Percentiles rank a stretch among this genome's conserved stretches.
Evolutionary conservation across 352 stramenopile genomes (phyloP).

Genomic region (Phytophthora pistaciae): DNA sequence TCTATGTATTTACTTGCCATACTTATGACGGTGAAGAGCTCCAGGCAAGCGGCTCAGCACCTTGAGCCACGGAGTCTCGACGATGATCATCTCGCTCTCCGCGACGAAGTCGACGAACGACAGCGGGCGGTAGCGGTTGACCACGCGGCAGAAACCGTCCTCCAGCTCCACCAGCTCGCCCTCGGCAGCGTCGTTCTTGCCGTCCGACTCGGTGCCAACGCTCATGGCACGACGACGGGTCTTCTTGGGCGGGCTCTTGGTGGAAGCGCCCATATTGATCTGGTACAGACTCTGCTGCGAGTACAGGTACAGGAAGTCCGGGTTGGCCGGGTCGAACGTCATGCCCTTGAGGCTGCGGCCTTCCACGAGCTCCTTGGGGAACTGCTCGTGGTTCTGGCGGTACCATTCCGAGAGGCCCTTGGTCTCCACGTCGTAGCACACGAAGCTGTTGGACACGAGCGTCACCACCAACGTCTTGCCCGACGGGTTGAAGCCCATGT

Average conservation of each 20-base stretch:
- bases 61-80: slow-evolving; percentile 90
- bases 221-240: slow-evolving; percentile 58
- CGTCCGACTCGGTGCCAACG: slow-evolving; percentile 66
- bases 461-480: slow-evolving; percentile 83
- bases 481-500: slow-evolving; percentile 79
- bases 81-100: slow-evolving; percentile 79
- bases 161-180: slow-evolving; percentile 70
- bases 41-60: slow-evolving; percentile 83
- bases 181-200: slow-evolving; percentile 61
- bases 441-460: slow-evolving; percentile 85
- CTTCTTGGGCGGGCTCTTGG: slow-evolving; percentile 56
- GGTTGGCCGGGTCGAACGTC: slow-evolving; percentile 78
- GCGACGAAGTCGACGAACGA: slow-evolving; percentile 87
- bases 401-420: slow-evolving; percentile 83
- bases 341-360: slow-evolving; percentile 84
- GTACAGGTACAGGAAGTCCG: slow-evolving; percentile 83
- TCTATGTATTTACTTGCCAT: slow-evolving; percentile 82
- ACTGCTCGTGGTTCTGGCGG: slow-evolving; percentile 69
- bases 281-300: slow-evolving; percentile 85
- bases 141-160: slow-evolving; percentile 75
- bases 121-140: slow-evolving; percentile 87
- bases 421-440: slow-evolving; percentile 88
- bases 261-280: slow-evolving; percentile 73
- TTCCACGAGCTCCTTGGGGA: slow-evolving; percentile 80
- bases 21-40: slow-evolving; percentile 87